Percentiles rank a stretch among this genome's conserved stretches.
phyloP scores from a whole-genome alignment of 2,329 filamentous ascomycete genomes.

The Trichoderma koningiopsis region DNA sequence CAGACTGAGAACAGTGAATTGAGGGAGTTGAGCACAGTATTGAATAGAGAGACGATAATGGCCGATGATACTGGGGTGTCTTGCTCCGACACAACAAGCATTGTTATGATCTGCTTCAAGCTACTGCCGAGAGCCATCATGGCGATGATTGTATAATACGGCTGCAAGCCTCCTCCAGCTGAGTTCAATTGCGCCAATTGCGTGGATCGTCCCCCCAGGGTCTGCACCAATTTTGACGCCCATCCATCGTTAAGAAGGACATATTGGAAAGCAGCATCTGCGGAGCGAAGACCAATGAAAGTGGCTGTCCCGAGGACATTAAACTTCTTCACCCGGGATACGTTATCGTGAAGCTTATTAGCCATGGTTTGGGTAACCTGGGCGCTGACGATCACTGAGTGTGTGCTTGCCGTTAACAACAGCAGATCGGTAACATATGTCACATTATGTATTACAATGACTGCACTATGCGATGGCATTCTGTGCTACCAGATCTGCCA shows the following conservation, averaged over 20 bases:
- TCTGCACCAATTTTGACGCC: neutral
- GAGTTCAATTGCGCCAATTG: neutral
- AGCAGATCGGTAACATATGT: neutral
- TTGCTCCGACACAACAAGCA: neutral
- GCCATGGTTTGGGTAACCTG: neutral
- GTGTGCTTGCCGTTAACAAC: neutral
- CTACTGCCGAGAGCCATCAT: neutral
- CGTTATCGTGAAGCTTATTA: neutral
- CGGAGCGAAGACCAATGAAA: neutral
- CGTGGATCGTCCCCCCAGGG: neutral
- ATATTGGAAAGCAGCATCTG: neutral
- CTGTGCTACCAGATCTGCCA: neutral
- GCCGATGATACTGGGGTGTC: neutral
- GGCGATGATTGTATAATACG: neutral
- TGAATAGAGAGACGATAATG: neutral
- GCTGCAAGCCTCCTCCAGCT: neutral
- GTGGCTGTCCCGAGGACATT: neutral
- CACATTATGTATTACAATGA: neutral
- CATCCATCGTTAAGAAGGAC: neutral
- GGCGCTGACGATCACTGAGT: neutral
- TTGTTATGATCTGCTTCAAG: neutral
- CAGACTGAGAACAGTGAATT: neutral
- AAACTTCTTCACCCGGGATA: neutral
- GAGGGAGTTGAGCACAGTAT: neutral
- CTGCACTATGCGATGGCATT: neutral